Base-by-base conservation (phyloP, 2,329 filamentous ascomycete genomes). In the Pseudogymnoascus sp. region DNA sequence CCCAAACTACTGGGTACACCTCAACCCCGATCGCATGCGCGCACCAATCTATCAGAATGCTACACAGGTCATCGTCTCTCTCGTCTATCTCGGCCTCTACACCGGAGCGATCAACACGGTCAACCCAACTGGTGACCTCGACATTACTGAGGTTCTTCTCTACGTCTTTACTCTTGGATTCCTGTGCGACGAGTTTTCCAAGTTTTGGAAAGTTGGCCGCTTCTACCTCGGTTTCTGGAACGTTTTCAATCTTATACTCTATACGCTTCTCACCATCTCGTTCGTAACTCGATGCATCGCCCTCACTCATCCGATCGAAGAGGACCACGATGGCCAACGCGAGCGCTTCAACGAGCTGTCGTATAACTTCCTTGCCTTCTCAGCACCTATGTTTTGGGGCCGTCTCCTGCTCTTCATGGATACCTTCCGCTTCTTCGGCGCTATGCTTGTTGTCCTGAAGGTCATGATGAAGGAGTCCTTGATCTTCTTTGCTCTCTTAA, bases 171-270 rank as follows among this genome's bases (percentile, higher is more conserved):
- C 94, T 0, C 73, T 93, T 4, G 92, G 91, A 20, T 99, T 95
- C 73, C 82, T 97, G 32, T 91, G 86, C 68, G 93, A 99, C 71
- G 94, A 97, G 71, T 66, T 87, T 0, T 78, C 86, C 70, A 99
- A 99, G 74, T 83, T 97, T 67, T 96, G 90, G 84, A 99, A 99
- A 73, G 89, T 96, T 12, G 94, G 94, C 8, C 84, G 89, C 64
- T 89, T 88, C 69, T 97, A 97, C 70, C 80, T 99, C 61, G 88
- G 90, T 18, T 99, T 99, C 73, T 97, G 94, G 94, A 97, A 96
- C 69, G 89, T 89, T 22, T 96, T 99, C 78, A 99, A 99, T 74
- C 82, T 83, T 25, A 80, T 87, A 0, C 80, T 99, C 0, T 99
- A 99, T 73, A 74, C 82, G 0, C 78, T 97, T 1, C 79, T 99